Evolutionary conservation across 345 rosid genomes (phyloP), one percentile per base, ranked within the genome.

Genomic region (Eucalyptus erythrocorys): DNA sequence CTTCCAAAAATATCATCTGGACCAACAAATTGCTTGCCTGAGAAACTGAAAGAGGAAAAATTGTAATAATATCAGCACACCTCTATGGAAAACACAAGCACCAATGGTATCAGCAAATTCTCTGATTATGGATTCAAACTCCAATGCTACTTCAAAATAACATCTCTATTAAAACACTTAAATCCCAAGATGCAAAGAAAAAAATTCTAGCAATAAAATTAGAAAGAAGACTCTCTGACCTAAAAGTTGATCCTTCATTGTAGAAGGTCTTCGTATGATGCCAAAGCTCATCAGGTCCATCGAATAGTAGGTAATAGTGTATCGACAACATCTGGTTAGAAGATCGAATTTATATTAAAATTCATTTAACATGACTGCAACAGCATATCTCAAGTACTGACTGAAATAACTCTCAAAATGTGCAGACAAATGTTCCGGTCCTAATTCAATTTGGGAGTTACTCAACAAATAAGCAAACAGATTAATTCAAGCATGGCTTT

Each of bases 241-340:
- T 94, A 90, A 97, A 93, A 90, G 92, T 90, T 50, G 99, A 96
- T 48, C 90, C 92, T 90, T 93, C 98, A 48, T 90, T 92, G 88
- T 97, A 97, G 48, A 97, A 93, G 30, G 95, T 92, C 94, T 92
- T 95, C 7, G 90, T 48, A 66, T 96, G 95, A 88, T 92, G 94
- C 99, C 99, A 97, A 32, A 88, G 93, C 87, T 96, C 98, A n/a
- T 97, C 98, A 13, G 93, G 87, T 76, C 99, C 99, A 90, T 96
- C 96, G 85, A 97, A 96, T 89, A 97, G 97, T 30, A 96, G 93
- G 93, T 96, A 97, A 89, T 97, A 97, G 92, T 96, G 99, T 92
- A 97, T 96, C 10, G 99, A 93, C 91, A 96, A 86, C 99, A 97
- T 97, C 99, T 97, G 95, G 45, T 86, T 86, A 51, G 47, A 86